Percentiles rank a stretch among this genome's conserved stretches.
phyloP scores from a whole-genome alignment of 495 filamentous ascomycete genomes.

The Patellaria atrata region DNA sequence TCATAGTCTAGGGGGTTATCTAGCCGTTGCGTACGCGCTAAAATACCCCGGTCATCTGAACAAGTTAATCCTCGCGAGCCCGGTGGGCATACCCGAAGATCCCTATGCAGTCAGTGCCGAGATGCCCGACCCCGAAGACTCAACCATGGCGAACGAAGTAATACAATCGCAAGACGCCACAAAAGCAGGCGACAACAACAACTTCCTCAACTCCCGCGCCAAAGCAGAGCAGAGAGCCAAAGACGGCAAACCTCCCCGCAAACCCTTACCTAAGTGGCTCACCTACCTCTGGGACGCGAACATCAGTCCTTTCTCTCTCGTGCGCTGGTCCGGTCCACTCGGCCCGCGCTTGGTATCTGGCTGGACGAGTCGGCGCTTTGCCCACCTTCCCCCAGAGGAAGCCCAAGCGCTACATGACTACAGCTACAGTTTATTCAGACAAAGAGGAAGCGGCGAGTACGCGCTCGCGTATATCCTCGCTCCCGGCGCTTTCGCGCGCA shows the following conservation, averaged over 20 bases:
- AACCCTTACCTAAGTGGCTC: conserved; percentile 68
- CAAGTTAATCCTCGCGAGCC: conserved; percentile 87
- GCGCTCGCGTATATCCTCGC: conserved; percentile 85
- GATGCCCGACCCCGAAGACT: conserved; percentile 61
- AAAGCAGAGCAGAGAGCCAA: conserved; percentile 24
- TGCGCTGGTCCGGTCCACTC: conserved; percentile 81
- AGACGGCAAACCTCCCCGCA: conserved; percentile 33
- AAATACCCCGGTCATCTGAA: conserved; percentile 91
- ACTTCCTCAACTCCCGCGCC: conserved; percentile 39
- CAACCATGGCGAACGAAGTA: conserved; percentile 56
- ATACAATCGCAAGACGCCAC: conserved; percentile 50
- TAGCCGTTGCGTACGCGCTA: conserved; percentile 84
- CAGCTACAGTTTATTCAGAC: conserved; percentile 85
- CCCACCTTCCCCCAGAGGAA: conserved; percentile 69
- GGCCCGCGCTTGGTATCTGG: conserved; percentile 86
- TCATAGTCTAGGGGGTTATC: conserved; percentile 86
- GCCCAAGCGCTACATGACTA: conserved; percentile 79
- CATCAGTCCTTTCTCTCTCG: conserved; percentile 70
- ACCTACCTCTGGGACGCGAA: conserved; percentile 94
- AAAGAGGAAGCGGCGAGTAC: conserved; percentile 88
- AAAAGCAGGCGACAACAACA: conserved; percentile 40
- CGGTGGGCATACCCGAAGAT: conserved; percentile 90
- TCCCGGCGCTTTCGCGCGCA: conserved; percentile 82
- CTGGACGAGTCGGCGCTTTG: conserved; percentile 87
- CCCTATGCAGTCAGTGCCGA: conserved; percentile 74